These are phyloP conservation scores for Clavariopsis aquatica DNA, from an alignment of 495 filamentous ascomycete species.

Conservation along the genomic window DNA sequence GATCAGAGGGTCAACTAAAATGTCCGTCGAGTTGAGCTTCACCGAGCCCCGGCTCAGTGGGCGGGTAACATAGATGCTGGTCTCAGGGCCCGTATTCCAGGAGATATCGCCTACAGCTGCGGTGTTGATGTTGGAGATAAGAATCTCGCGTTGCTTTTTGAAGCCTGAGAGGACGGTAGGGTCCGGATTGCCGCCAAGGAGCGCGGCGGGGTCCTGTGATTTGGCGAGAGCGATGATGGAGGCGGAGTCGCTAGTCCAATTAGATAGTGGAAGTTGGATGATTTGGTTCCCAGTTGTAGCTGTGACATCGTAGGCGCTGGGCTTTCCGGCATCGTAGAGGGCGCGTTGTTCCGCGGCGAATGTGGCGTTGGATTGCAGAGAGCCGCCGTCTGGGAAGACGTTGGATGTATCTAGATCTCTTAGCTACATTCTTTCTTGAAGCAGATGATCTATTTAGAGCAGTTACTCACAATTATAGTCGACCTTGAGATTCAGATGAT, in stretches of 20 bases:
- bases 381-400: slow-evolving; percentile 27
- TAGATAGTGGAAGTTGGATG: slow-evolving; percentile 8
- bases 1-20: slow-evolving; percentile 14
- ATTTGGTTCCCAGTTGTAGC: slow-evolving; percentile 13
- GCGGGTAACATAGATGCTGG: slow-evolving; percentile 10
- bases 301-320: slow-evolving; percentile 21
- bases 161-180: slow-evolving; percentile 22
- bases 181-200: slow-evolving; percentile 6
- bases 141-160: slow-evolving; percentile 13
- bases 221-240: slow-evolving; percentile 15
- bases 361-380: slow-evolving; percentile 18
- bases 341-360: slow-evolving; percentile 28
- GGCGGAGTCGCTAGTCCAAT: background rate
- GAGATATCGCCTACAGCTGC: slow-evolving; percentile 11
- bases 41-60: slow-evolving; percentile 24
- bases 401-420: slow-evolving; percentile 7
- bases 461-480: background rate
- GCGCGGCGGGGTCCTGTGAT: slow-evolving; percentile 4
- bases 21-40: slow-evolving; percentile 12
- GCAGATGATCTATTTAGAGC: background rate
- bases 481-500: slow-evolving; percentile 16
- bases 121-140: slow-evolving; percentile 5
- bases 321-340: slow-evolving; percentile 23
- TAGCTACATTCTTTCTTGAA: background rate
- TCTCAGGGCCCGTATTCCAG: slow-evolving; percentile 20